Conservation (phyloP, 2,329 filamentous ascomycete species). For the Exophiala viscosa region DNA sequence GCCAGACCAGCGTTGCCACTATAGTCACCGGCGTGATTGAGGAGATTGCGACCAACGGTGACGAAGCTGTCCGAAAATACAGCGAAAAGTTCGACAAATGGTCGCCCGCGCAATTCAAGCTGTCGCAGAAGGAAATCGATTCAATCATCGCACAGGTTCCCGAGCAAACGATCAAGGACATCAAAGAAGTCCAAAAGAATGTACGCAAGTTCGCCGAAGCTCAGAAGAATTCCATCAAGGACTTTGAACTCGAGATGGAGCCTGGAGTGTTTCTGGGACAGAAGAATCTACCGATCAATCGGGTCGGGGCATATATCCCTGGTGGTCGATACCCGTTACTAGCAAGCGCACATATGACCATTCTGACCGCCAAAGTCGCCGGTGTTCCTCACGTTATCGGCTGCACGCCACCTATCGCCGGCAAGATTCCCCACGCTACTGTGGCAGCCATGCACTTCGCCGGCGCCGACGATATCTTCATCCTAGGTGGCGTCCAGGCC, state of each 20-base stretch:
- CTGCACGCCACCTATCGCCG: constrained; percentile 51
- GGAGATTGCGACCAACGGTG: constrained; percentile 46
- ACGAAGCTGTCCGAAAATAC: constrained; percentile 48
- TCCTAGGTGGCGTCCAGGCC: constrained; percentile 53
- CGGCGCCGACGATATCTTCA: constrained; percentile 50
- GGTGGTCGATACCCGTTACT: constrained; percentile 53
- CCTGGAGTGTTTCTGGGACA: constrained; percentile 52
- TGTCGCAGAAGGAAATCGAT: constrained; percentile 45
- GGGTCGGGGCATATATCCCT: constrained; percentile 47
- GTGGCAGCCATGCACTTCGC: constrained; percentile 51
- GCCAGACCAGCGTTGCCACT: too few species aligned
- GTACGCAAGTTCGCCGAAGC: constrained; percentile 49
- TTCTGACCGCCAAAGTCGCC: constrained; percentile 53
- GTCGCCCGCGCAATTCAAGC: constrained; percentile 48
- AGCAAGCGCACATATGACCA: constrained; percentile 55
- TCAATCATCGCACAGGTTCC: constrained; percentile 44
- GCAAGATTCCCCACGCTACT: constrained; percentile 47
- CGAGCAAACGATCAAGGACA: constrained; percentile 51
- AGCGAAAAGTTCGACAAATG: constrained; percentile 55
- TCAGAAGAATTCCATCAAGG: constrained; percentile 44
- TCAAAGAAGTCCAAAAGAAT: constrained; percentile 51
- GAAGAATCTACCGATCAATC: constrained; percentile 48
- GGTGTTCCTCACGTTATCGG: constrained; percentile 50
- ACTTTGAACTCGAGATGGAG: constrained; percentile 51
- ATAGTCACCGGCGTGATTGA: constrained; percentile 50